A percentile compares a stretch with the other conserved stretches of the same genome.
phyloP scores from a whole-genome alignment of 306 rosid genomes.

The Phaseolus lunatus region DNA sequence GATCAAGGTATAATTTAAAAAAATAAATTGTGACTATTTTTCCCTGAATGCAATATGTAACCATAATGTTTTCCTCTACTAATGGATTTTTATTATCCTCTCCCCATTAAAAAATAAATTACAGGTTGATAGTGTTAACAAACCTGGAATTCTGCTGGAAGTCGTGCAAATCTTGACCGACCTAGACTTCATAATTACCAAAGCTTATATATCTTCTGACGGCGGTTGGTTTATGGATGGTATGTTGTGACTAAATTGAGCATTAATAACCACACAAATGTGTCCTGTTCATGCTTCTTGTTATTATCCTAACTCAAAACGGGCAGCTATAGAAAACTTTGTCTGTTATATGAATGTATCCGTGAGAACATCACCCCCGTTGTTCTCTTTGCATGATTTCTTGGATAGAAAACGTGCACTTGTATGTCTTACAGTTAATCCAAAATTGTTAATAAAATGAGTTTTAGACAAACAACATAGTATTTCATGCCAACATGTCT shows the following conservation, averaged over 20 bases:
- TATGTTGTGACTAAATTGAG: conserved; percentile 45
- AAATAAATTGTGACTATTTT: conserved; percentile 4
- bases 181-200: conserved; percentile 79
- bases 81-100: background rate
- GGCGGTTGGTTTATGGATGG: conserved; percentile 98
- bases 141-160: conserved; percentile 88
- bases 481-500: background rate
- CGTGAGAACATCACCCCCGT: too few relatives aligned
- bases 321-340: too few relatives aligned
- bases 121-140: conserved; percentile 79
- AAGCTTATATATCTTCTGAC: conserved; percentile 85
- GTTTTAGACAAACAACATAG: background rate
- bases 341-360: too few relatives aligned
- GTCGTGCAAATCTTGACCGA: conserved; percentile 82
- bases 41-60: conserved; percentile 9
- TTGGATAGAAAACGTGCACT: background rate
- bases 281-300: conserved; percentile 12
- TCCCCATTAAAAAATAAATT: background rate
- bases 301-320: conserved; percentile 7
- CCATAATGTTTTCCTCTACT: background rate
- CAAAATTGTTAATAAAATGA: background rate
- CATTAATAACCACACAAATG: background rate
- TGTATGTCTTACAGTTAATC: background rate
- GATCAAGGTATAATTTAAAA: conserved; percentile 64
- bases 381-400: background rate